These are phyloP conservation scores for Nigrograna mackinnonii DNA, from an alignment of 2,329 filamentous ascomycete species.

Conservation along the genomic window DNA sequence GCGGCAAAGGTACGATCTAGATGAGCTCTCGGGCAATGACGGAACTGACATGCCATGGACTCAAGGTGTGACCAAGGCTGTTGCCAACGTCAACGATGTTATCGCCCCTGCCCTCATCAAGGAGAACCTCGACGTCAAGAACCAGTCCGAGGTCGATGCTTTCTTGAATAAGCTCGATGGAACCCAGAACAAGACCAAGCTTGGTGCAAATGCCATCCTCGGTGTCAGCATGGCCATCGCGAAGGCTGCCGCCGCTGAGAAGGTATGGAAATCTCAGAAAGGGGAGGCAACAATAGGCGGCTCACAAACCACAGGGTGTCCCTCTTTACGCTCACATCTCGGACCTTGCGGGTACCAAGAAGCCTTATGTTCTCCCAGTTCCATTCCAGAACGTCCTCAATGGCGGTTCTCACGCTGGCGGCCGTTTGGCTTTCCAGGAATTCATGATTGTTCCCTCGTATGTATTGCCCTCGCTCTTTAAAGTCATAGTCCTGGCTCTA, in stretches of 20 bases:
- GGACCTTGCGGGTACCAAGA: slow-evolving; percentile 55
- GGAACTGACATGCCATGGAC: slow-evolving; percentile 7
- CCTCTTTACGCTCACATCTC: slow-evolving; percentile 63
- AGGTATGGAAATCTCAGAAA: slow-evolving; percentile 35
- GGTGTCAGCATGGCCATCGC: slow-evolving; percentile 64
- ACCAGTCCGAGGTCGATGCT: slow-evolving; percentile 57
- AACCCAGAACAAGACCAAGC: slow-evolving; percentile 61
- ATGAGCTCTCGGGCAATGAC: slow-evolving; percentile 4
- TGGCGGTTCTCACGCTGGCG: slow-evolving; percentile 91
- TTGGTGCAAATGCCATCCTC: slow-evolving; percentile 64
- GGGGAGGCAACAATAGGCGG: too few species aligned
- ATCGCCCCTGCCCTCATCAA: slow-evolving; percentile 60
- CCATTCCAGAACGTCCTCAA: slow-evolving; percentile 62
- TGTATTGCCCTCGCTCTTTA: slow-evolving; percentile 15
- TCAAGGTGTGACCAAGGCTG: slow-evolving; percentile 57
- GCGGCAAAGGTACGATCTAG: slow-evolving; percentile 51
- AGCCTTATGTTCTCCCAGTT: slow-evolving; percentile 60
- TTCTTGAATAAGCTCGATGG: slow-evolving; percentile 60
- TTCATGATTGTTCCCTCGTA: slow-evolving; percentile 59
- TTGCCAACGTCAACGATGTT: slow-evolving; percentile 58
- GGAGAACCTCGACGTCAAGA: slow-evolving; percentile 57
- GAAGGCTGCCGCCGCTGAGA: slow-evolving; percentile 59
- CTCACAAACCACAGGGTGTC: slow-evolving; percentile 40
- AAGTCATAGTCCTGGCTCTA: slow-evolving; percentile 9
- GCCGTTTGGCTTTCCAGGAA: slow-evolving; percentile 70